Evolutionary conservation across 2,329 filamentous ascomycete genomes (phyloP).

Genomic region (Biscogniauxia marginata): DNA sequence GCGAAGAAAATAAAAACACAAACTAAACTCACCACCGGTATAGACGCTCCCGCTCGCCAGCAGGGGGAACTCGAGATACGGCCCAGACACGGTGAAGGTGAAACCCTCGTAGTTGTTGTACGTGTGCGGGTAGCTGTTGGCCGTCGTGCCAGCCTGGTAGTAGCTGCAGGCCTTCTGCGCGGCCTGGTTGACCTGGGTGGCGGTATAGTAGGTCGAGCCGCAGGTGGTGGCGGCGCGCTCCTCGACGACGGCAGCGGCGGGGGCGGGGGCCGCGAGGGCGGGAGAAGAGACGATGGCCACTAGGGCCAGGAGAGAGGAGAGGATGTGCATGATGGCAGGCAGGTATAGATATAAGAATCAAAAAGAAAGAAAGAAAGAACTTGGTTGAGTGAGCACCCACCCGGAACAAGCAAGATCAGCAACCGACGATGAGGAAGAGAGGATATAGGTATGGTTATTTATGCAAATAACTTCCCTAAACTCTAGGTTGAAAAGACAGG

Average conservation of each 20-base stretch:
- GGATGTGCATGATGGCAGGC: slow-evolving; percentile 19
- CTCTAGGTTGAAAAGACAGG: no score
- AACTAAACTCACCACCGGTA: slow-evolving; percentile 47
- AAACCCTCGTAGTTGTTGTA: slow-evolving; percentile 66
- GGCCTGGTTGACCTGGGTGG: slow-evolving; percentile 48
- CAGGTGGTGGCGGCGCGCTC: slow-evolving; percentile 51
- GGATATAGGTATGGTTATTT: neutral
- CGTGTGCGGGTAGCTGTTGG: slow-evolving; percentile 55
- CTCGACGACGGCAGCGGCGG: slow-evolving; percentile 30
- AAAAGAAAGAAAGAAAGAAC: neutral
- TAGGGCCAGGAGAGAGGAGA: slow-evolving; percentile 22
- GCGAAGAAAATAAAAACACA: neutral
- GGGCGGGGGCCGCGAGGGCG: slow-evolving; percentile 17
- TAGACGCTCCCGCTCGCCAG: slow-evolving; percentile 48
- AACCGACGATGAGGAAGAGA: neutral
- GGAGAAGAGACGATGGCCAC: no score
- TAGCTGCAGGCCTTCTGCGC: slow-evolving; percentile 50
- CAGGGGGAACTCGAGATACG: slow-evolving; percentile 65
- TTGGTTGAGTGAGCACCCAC: neutral
- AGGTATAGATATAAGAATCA: no score
- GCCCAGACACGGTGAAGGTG: slow-evolving; percentile 53
- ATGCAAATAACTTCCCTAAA: no score
- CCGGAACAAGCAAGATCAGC: neutral
- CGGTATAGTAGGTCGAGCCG: slow-evolving; percentile 52
- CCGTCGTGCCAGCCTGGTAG: slow-evolving; percentile 47